phyloP scores from a whole-genome alignment of 2,329 filamentous ascomycete species.

The Chalara sp. region DNA sequence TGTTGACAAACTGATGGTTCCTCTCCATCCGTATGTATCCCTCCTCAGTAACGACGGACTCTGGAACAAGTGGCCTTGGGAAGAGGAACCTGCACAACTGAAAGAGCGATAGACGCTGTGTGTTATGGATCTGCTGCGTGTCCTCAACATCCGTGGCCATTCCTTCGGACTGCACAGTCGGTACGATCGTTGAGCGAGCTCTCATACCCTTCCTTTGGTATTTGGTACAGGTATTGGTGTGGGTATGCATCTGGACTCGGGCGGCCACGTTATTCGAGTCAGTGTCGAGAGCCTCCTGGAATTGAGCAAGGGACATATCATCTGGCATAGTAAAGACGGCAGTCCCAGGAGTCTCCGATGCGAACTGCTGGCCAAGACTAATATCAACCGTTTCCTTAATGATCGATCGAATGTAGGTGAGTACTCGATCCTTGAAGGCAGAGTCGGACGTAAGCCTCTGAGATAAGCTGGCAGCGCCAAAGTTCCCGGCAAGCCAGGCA shows the following conservation, averaged over 20 bases:
- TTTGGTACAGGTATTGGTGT: conserved; percentile 9
- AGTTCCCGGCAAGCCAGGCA: conserved; percentile 6
- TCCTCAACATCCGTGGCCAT: conserved; percentile 7
- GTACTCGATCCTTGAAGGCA: conserved; percentile 6
- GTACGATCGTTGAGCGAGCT: conserved; percentile 1
- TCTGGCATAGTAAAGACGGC: conserved; percentile 7
- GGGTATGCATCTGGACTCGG: conserved; percentile 9
- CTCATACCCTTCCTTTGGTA: conserved; percentile 4
- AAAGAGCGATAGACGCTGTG: conserved; percentile 1
- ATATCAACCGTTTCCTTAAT: conserved; percentile 8
- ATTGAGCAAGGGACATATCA: conserved; percentile 6
- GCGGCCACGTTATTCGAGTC: conserved; percentile 10
- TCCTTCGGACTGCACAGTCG: conserved; percentile 4
- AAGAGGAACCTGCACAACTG: conserved; percentile 6
- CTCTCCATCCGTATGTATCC: conserved; percentile 8
- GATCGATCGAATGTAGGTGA: conserved; percentile 9
- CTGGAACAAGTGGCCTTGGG: conserved; percentile 6
- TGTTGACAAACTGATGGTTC: conserved; percentile 8
- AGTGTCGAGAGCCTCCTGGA: conserved; percentile 8
- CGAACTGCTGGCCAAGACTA: conserved; percentile 7
- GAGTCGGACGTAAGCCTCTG: conserved; percentile 6
- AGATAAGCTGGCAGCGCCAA: conserved; percentile 5
- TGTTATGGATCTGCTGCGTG: background rate
- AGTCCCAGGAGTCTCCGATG: conserved; percentile 5
- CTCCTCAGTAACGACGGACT: conserved; percentile 5